Conservation (phyloP, 2,329 filamentous ascomycete genomes). For the Torrubiellomyces zombiae region DNA sequence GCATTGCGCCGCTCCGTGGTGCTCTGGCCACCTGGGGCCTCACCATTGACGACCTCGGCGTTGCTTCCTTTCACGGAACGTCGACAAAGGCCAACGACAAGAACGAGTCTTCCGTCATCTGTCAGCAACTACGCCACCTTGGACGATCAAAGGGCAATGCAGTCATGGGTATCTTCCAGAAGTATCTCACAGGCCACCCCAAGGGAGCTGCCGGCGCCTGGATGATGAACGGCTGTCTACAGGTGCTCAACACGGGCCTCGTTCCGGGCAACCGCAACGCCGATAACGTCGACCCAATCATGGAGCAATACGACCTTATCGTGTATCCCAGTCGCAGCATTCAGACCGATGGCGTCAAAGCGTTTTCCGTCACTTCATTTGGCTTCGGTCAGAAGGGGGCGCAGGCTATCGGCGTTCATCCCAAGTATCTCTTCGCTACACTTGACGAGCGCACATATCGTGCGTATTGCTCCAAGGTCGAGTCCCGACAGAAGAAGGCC, state of each 20-base stretch:
- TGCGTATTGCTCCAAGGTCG: conserved; percentile 74
- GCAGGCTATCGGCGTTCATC: conserved; percentile 91
- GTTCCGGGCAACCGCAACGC: conserved; percentile 96
- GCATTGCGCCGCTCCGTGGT: conserved; percentile 88
- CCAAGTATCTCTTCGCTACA: conserved; percentile 89
- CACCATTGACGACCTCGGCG: conserved; percentile 85
- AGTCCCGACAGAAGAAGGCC: conserved; percentile 90
- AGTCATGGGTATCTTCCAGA: conserved; percentile 94
- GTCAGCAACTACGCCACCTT: conserved; percentile 87
- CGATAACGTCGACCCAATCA: conserved; percentile 87
- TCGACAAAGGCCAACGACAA: conserved; percentile 98
- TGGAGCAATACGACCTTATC: conserved; percentile 97
- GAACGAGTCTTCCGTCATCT: conserved; percentile 96
- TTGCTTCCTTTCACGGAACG: conserved; percentile 97
- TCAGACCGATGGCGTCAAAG: conserved; percentile 96
- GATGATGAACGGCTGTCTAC: conserved; percentile 98
- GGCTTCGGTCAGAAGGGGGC: conserved; percentile 98
- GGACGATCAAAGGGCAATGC: conserved; percentile 95
- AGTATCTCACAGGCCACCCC: conserved; percentile 95
- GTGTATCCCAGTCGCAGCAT: conserved; percentile 91
- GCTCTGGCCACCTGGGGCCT: conserved; percentile 95
- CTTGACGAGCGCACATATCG: conserved; percentile 74
- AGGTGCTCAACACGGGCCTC: conserved; percentile 84
- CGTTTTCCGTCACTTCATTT: conserved; percentile 96
- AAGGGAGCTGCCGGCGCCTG: conserved; percentile 98